phyloP scores from a whole-genome alignment of 768 basidiomycete genomes.

The Hemileccinum rubropunctum region DNA sequence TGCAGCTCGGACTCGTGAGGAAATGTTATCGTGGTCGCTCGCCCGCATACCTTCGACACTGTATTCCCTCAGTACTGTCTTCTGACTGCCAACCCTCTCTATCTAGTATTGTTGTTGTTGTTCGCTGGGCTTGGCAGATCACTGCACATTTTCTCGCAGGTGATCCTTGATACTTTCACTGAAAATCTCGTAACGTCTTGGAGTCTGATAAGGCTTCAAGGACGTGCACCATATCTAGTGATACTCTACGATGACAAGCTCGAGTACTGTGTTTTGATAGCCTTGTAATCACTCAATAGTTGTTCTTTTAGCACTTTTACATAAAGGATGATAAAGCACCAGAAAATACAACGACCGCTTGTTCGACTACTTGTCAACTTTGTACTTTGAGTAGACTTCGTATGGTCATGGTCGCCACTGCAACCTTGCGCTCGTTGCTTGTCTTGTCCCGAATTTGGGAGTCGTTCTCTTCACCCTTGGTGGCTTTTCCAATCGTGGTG shows the following conservation, averaged over 20 bases:
- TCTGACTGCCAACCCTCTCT: background rate
- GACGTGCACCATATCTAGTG: slow-evolving; percentile 1
- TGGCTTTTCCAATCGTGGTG: background rate
- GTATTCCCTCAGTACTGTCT: background rate
- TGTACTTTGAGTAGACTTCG: background rate
- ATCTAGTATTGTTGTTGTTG: background rate
- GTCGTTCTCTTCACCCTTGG: slow-evolving; percentile 12
- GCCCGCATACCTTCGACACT: background rate
- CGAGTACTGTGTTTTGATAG: background rate
- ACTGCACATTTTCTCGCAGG: background rate
- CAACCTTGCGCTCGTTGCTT: slow-evolving; percentile 12
- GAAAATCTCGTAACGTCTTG: background rate
- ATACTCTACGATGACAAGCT: background rate
- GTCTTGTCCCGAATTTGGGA: slow-evolving; percentile 24
- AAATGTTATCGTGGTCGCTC: background rate
- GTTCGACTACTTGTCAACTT: slow-evolving; percentile 4
- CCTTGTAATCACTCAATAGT: background rate
- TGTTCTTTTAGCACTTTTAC: background rate
- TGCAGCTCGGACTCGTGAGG: slow-evolving; percentile 83
- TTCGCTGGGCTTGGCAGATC: background rate
- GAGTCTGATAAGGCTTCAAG: background rate
- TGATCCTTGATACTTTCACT: background rate
- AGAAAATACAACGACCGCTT: slow-evolving; percentile 26
- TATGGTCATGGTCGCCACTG: slow-evolving; percentile 19
- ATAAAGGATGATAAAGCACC: no score